Conservation (phyloP, 495 filamentous ascomycete genomes). For the Arthonia radiata region DNA sequence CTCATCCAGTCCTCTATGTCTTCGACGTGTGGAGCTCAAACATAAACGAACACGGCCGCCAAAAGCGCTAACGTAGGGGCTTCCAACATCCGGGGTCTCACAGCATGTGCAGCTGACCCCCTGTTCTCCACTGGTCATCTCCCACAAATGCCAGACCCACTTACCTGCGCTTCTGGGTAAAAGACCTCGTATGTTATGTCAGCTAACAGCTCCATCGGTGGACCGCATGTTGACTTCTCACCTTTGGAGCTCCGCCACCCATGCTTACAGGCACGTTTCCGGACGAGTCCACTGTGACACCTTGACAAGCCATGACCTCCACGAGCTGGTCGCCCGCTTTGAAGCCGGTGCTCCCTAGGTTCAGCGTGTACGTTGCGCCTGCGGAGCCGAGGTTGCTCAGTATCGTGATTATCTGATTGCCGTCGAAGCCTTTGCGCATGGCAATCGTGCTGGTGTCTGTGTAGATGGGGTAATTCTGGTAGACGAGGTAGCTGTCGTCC, state of each 20-base stretch:
- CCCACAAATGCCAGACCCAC: constrained; percentile 18
- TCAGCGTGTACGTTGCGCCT: constrained; percentile 20
- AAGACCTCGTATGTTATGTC: constrained; percentile 2
- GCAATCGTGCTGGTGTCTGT: constrained; percentile 30
- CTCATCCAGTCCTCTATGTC: too few relatives aligned
- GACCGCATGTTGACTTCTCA: too few relatives aligned
- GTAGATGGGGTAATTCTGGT: constrained; percentile 29
- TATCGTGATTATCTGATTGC: constrained; percentile 30
- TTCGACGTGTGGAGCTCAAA: too few relatives aligned
- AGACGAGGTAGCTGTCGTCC: constrained; percentile 26
- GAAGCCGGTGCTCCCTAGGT: constrained; percentile 19
- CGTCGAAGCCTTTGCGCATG: constrained; percentile 35
- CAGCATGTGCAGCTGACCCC: too few relatives aligned
- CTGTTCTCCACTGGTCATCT: too few relatives aligned
- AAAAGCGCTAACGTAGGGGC: too few relatives aligned
- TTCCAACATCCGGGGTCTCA: too few relatives aligned
- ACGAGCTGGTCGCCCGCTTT: constrained; percentile 12
- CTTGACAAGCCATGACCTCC: constrained; percentile 22
- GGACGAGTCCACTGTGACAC: constrained; percentile 15
- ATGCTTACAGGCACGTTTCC: constrained; percentile 23
- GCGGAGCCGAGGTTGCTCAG: constrained; percentile 30
- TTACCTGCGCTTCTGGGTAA: constrained; percentile 15
- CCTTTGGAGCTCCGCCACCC: constrained; percentile 13
- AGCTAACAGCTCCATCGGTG: too few relatives aligned
- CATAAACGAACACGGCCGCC: too few relatives aligned